These are phyloP conservation scores for Bocquillonia castaneifolia DNA, from an alignment of 441 rosid species.

Conservation along the genomic window DNA sequence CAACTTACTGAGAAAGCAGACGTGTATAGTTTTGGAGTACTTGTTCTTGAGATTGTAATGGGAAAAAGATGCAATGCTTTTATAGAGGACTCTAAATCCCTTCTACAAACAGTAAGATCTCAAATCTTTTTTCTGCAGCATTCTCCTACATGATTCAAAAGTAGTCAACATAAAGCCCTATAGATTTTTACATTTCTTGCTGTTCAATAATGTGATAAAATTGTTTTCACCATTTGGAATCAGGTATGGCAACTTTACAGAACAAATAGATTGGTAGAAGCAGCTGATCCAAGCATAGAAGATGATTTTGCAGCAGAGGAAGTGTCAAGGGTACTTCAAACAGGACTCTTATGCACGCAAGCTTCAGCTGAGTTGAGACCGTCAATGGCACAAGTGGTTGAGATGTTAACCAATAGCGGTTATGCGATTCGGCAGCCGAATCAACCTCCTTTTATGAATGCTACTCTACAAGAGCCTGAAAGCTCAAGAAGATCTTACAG, in stretches of 20 bases:
- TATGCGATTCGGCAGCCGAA: conserved; percentile 43
- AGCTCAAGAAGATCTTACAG: conserved; percentile 32
- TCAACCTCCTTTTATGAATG: conserved; percentile 63
- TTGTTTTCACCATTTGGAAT: conserved; percentile 2
- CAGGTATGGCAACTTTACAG: conserved; percentile 67
- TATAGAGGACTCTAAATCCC: conserved; percentile 39
- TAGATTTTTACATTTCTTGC: not conserved
- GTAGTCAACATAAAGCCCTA: not conserved
- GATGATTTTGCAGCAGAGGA: conserved; percentile 37
- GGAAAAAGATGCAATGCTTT: conserved; percentile 52
- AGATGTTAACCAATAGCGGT: conserved; percentile 38
- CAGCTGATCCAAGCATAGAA: conserved; percentile 39
- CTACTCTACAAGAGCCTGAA: conserved; percentile 28
- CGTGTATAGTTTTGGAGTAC: conserved; percentile 70
- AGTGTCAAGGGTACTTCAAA: conserved; percentile 44
- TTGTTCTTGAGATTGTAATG: conserved; percentile 53
- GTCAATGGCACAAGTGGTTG: conserved; percentile 52
- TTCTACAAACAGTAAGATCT: conserved; percentile 51
- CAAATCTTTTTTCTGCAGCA: not conserved
- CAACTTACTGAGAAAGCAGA: conserved; percentile 78
- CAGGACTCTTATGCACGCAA: conserved; percentile 70
- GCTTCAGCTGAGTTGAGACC: conserved; percentile 60
- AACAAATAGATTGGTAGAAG: conserved; percentile 41
- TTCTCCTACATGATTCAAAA: not conserved
- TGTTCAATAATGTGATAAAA: not conserved